phyloP scores from a whole-genome alignment of 75 land plant genomes.

The Selaginella tamariscina region DNA sequence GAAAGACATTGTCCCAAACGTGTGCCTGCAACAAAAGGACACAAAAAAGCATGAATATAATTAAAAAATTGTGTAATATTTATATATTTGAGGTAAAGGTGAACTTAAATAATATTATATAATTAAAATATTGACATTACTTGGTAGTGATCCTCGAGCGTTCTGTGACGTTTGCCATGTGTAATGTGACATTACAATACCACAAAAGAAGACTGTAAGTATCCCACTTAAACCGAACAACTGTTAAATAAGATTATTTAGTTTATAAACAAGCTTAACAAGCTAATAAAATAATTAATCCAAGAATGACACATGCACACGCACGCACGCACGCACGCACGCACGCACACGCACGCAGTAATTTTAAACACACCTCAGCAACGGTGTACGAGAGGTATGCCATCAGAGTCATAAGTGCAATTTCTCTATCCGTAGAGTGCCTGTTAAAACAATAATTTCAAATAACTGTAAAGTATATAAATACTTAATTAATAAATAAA shows the following conservation, averaged over 20 bases:
- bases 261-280: no score
- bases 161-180: constrained; percentile 90
- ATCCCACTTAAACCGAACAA: constrained; percentile 61
- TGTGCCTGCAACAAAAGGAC: constrained; percentile 38
- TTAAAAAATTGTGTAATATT: no score
- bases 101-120: no score
- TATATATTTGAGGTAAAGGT: no score
- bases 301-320: constrained; percentile 21
- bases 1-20: constrained; percentile 76
- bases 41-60: no score
- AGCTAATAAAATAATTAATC: no score
- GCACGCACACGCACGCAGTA: neutral
- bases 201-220: constrained; percentile 85
- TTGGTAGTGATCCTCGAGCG: constrained; percentile 57
- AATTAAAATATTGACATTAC: constrained; percentile 1
- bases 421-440: constrained; percentile 76
- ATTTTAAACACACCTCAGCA: constrained; percentile 38
- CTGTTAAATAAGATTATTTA: no score
- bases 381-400: constrained; percentile 62
- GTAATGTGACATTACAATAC: constrained; percentile 92
- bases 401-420: constrained; percentile 67
- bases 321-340: neutral
- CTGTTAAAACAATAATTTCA: constrained; percentile 21
- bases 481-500: neutral
- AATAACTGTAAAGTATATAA: neutral